Evolutionary conservation across 305 asterid genomes (phyloP).

Genomic region (Solanum hybrid): DNA sequence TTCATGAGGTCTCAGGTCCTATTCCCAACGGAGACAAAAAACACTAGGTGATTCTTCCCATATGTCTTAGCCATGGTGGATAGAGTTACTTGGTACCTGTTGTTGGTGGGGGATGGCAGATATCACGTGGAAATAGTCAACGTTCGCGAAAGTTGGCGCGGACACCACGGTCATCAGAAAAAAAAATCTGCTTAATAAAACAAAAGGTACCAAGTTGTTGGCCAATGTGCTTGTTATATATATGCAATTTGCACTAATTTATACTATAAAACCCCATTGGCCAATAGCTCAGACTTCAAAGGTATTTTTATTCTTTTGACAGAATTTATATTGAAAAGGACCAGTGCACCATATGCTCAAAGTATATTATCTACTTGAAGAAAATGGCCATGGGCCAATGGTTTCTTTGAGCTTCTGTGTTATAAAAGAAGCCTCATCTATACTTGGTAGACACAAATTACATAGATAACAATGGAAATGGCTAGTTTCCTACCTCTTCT

Average conservation of each 20-base stretch:
- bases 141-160: rapidly evolving
- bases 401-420: background rate
- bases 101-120: too few relatives aligned
- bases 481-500: background rate
- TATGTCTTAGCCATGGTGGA: too few relatives aligned
- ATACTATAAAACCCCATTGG: background rate
- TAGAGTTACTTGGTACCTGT: too few relatives aligned
- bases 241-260: background rate
- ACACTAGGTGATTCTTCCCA: too few relatives aligned
- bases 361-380: background rate
- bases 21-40: too few relatives aligned
- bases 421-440: background rate
- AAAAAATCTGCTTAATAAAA: background rate
- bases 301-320: background rate
- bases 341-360: background rate
- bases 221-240: background rate
- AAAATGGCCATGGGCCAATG: background rate
- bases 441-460: background rate
- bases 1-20: too few relatives aligned
- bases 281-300: background rate
- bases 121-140: too few relatives aligned
- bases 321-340: background rate
- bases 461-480: background rate
- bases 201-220: background rate
- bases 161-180: too few relatives aligned